A percentile compares a stretch with the other conserved stretches of the same genome.
phyloP scores from a whole-genome alignment of 108 stramenopile species.

The Cylindrotheca closterium region DNA sequence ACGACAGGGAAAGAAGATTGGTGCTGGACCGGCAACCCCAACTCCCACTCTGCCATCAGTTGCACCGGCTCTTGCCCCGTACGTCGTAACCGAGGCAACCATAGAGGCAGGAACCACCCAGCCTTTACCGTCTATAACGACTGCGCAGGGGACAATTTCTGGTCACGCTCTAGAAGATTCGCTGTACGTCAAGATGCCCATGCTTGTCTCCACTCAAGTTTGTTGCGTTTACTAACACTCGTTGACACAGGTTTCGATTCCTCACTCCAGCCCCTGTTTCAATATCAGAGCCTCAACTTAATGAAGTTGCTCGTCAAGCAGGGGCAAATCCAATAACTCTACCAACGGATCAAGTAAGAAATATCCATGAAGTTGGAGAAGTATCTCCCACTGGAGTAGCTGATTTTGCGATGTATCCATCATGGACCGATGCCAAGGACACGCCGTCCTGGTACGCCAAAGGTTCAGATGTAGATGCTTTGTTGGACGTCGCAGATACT shows the following conservation, averaged over 20 bases:
- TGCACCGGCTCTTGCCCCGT: slow-evolving; percentile 70
- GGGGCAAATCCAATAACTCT: slow-evolving; percentile 72
- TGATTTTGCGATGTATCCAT: slow-evolving; percentile 64
- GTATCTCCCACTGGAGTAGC: slow-evolving; percentile 77
- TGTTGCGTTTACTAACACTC: background rate
- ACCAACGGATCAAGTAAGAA: slow-evolving; percentile 26
- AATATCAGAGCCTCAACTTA: slow-evolving; percentile 51
- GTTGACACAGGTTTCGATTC: slow-evolving; percentile 63
- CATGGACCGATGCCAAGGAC: slow-evolving; percentile 82
- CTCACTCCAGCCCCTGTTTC: slow-evolving; percentile 64
- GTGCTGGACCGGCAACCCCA: slow-evolving; percentile 32
- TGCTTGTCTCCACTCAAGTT: slow-evolving; percentile 1
- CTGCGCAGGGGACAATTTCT: slow-evolving; percentile 56
- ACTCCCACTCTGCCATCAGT: slow-evolving; percentile 41
- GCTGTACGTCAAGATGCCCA: slow-evolving; percentile 53
- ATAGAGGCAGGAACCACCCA: background rate
- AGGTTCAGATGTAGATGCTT: slow-evolving; percentile 78
- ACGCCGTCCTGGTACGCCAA: slow-evolving; percentile 85
- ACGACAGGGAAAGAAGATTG: slow-evolving; percentile 65
- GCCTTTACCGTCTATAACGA: slow-evolving; percentile 31
- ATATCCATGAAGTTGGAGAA: slow-evolving; percentile 32
- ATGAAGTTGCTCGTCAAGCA: slow-evolving; percentile 75
- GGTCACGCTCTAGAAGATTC: slow-evolving; percentile 80
- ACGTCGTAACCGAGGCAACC: slow-evolving; percentile 31
- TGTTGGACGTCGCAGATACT: slow-evolving; percentile 78